These are phyloP conservation scores for Castanea sativa DNA, from an alignment of 306 rosid genomes.

Conservation along the genomic window DNA sequence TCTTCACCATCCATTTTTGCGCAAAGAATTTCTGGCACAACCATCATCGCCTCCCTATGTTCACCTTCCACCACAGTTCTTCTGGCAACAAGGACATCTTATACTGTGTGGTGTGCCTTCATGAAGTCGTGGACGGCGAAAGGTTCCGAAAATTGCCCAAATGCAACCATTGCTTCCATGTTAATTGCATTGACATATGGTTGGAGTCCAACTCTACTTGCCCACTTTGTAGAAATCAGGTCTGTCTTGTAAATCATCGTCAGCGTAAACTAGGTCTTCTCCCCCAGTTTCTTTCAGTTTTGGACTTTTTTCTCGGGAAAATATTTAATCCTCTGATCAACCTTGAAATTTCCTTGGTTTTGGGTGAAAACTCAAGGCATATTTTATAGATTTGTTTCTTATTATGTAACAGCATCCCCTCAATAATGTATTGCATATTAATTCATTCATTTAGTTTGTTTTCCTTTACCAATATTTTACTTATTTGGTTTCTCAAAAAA, in stretches of 20 bases:
- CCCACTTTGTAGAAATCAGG: slow-evolving; percentile 22
- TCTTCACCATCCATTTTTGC: background rate
- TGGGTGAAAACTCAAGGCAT: background rate
- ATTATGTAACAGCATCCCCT: background rate
- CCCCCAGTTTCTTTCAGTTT: background rate
- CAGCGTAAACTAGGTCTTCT: background rate
- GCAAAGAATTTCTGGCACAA: background rate
- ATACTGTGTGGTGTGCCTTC: slow-evolving; percentile 22
- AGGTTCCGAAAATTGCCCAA: slow-evolving; percentile 4
- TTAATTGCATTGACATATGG: slow-evolving; percentile 23
- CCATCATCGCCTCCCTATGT: background rate
- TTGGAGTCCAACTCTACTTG: slow-evolving; percentile 11
- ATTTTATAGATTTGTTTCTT: background rate
- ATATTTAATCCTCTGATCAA: background rate
- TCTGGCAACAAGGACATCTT: background rate
- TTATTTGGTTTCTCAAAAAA: too few relatives aligned
- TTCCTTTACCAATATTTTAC: too few relatives aligned
- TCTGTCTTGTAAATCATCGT: background rate
- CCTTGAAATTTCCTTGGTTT: background rate
- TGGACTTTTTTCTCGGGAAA: slow-evolving; percentile 10
- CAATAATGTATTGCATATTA: too few relatives aligned
- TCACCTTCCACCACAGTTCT: background rate
- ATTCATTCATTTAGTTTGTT: too few relatives aligned
- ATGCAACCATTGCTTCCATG: slow-evolving; percentile 25
- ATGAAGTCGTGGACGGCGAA: slow-evolving; percentile 12